Evolutionary conservation across 2,329 filamentous ascomycete genomes (phyloP), one percentile per base, ranked within the genome.

Genomic region (Claviceps digitariae): DNA sequence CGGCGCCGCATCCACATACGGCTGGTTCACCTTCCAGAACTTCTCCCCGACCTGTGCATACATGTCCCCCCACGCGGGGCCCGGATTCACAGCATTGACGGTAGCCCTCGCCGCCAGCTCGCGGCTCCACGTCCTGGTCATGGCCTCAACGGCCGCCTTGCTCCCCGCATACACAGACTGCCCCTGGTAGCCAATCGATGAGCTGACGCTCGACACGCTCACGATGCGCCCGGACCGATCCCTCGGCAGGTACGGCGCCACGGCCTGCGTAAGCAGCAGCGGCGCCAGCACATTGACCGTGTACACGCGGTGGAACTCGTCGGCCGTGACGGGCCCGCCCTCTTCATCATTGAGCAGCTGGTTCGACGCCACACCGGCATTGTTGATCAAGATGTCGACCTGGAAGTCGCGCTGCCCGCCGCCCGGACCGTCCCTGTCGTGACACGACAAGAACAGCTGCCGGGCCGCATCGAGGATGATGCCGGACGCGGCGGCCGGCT

Each of bases 371-470:
- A 83, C 72, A 52, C 87, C 90, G 31, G 90, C 89, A 67, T 94
- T 95, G 77, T 95, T 94, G 73, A 95, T 73, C 52, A 95, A 73
- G 56, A 95, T 87, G 69, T 94, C 87, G 62, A 95, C 77, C 62
- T 64, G 62, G 55, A 69, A 64, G 7, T 58, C 52, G 13, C 7
- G 31, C 9, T 9, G 31, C 9, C 31, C 10, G 31, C 6, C 31
- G 31, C 6, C 6, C 31, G 31, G 2, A 9, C 5, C 57, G 12
- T 53, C 38, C 0, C 53, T 21, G 25, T 49, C 61, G 17, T 48
- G 45, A 57, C 62, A 64, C 12, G 59, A 60, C 9, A 53, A 45
- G 56, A 61, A 66, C 50, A 68, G 59, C 17, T 44, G 36, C 15
- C 51, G 54, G 38, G 66, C 66, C 20, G 64, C 63, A 3, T 62